Base-by-base conservation (phyloP, 2,329 filamentous ascomycete species). In the Magnaporthiopsis rhizophila region DNA sequence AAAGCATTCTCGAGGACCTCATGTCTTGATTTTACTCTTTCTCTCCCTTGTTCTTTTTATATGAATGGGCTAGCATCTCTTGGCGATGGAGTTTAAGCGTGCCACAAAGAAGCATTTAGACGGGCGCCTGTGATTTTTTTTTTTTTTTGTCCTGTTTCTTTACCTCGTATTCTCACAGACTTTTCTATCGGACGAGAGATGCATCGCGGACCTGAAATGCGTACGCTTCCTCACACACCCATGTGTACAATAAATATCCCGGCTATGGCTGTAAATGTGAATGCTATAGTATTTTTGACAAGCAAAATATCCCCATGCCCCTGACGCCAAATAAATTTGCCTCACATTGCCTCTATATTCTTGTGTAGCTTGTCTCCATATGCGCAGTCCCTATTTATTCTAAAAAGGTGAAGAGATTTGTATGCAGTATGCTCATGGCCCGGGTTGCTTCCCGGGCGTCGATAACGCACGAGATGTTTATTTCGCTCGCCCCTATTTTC, bases 401-500 rank as follows among this genome's bases (percentile, higher is more conserved):
- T 72, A 97, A 82, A 77, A 97, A 98, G 1, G 93, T 97, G 74
- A 99, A 98, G 65, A 99, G 85, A 79, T 93, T 94, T 26, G 95
- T 98, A 75, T 99, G 95, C 68, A 99, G 83, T 72, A 98, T 92
- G 74, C 96, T 98, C 82, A 99, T 89, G 38, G 95, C 95, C 69
- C 95, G 87, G 69, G 93, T 92, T 28, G 95, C 93, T 73, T 98
- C 92, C 69, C 88, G 83, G 69, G 92, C 91, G 71, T 96, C 92
- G 74, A 99, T 96, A 59, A 99, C 95, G 73, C 95, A 99, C 13
- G 92, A 97, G 66, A 99, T 99, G 76, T 98, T 99, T 78, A 99
- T 99, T 80, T 99, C 95, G 74, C 93, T 97, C 32, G 95, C 95
- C 71, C 93, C 92, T 96, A 69, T 1, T 26, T 58, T 28, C 18